These are phyloP conservation scores for Fusarium xylarioides DNA, from an alignment of 2,329 filamentous ascomycete genomes.

Conservation along the genomic window DNA sequence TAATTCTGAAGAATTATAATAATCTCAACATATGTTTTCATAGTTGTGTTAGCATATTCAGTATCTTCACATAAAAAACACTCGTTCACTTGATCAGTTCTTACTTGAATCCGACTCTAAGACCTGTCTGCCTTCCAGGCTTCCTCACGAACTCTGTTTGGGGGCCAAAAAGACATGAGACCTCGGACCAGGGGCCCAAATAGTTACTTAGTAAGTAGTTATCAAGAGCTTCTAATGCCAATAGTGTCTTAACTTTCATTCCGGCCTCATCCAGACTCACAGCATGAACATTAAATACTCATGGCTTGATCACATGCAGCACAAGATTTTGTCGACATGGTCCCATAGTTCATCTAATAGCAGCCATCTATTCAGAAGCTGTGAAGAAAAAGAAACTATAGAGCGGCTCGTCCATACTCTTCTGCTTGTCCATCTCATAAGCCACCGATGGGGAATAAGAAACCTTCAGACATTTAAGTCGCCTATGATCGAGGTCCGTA, in stretches of 20 bases:
- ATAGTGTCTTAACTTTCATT: neutral
- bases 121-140: neutral
- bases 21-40: neutral
- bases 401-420: slow-evolving; percentile 40
- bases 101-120: neutral
- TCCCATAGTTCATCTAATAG: slow-evolving; percentile 24
- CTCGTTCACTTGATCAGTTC: neutral
- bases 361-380: slow-evolving; percentile 45
- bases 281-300: neutral
- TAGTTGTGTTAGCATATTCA: neutral
- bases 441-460: neutral
- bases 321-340: neutral
- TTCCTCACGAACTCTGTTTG: neutral
- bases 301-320: neutral
- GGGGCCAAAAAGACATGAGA: neutral
- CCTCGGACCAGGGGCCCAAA: neutral
- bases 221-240: neutral
- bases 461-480: neutral
- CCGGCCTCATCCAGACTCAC: neutral
- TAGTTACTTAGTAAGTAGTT: neutral
- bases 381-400: slow-evolving; percentile 38
- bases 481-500: neutral
- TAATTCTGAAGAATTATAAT: neutral
- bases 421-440: slow-evolving; percentile 32
- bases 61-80: neutral